Percentiles rank a stretch among this genome's conserved stretches.
Evolutionary conservation across 176 grass and related monocot genomes (phyloP).

Genomic region (Paspalum vaginatum): DNA sequence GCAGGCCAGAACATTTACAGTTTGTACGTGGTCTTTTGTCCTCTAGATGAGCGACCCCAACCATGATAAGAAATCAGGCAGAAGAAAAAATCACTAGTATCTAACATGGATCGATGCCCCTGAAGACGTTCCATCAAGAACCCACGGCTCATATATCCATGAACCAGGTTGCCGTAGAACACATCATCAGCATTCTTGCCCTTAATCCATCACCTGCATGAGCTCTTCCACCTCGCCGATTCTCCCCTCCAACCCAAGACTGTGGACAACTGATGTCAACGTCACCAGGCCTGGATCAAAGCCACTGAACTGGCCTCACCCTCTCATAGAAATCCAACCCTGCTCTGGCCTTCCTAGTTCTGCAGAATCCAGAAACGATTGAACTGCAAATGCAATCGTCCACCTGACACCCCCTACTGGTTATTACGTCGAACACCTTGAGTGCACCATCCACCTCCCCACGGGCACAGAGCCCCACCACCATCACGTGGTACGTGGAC

Average conservation of each 20-base stretch:
- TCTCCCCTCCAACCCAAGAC: slow-evolving; percentile 57
- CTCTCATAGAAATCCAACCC: slow-evolving; percentile 64
- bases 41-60: too few species aligned
- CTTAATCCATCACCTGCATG: slow-evolving; percentile 56
- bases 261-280: slow-evolving; percentile 49
- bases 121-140: slow-evolving; percentile 63
- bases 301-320: slow-evolving; percentile 32
- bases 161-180: slow-evolving; percentile 63
- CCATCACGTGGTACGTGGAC: slow-evolving; percentile 40
- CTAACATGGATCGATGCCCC: too few species aligned
- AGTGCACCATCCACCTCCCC: slow-evolving; percentile 60
- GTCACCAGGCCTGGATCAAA: slow-evolving; percentile 65
- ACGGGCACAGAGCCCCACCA: slow-evolving; percentile 35
- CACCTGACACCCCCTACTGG: slow-evolving; percentile 34
- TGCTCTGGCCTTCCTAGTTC: slow-evolving; percentile 29
- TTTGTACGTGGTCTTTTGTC: too few species aligned
- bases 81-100: too few species aligned
- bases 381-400: slow-evolving; percentile 69
- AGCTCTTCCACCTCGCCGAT: slow-evolving; percentile 45
- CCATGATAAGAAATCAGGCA: too few species aligned
- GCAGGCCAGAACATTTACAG: too few species aligned
- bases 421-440: slow-evolving; percentile 67
- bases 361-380: slow-evolving; percentile 65
- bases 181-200: slow-evolving; percentile 51
- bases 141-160: slow-evolving; percentile 55